Evolutionary conservation across 805 yeast genomes (phyloP).

Genomic region (Spathaspora hagerdaliae): DNA sequence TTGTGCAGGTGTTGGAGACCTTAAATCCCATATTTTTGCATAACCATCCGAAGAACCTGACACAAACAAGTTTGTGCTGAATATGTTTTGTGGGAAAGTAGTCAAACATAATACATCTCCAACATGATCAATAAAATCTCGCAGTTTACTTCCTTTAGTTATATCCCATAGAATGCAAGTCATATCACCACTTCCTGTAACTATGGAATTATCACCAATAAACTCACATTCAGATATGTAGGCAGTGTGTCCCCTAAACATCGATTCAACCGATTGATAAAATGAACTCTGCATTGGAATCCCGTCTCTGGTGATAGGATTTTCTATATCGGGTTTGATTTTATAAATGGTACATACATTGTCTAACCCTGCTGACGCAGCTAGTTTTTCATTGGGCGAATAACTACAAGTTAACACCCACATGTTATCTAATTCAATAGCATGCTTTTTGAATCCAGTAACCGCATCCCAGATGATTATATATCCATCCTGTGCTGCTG

Average conservation of each 20-base stretch:
- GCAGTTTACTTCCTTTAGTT: slow-evolving; percentile 47
- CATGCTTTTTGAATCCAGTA: slow-evolving; percentile 66
- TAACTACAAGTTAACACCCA: slow-evolving; percentile 78
- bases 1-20: slow-evolving; percentile 47
- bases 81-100: slow-evolving; percentile 14
- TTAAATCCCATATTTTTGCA: slow-evolving; percentile 62
- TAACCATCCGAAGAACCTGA: slow-evolving; percentile 69
- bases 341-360: slow-evolving; percentile 73
- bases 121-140: slow-evolving; percentile 60
- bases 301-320: slow-evolving; percentile 2
- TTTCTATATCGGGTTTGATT: slow-evolving; percentile 11
- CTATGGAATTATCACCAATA: slow-evolving; percentile 47
- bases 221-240: slow-evolving; percentile 76
- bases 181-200: slow-evolving; percentile 82
- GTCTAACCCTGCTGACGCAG: slow-evolving; percentile 82
- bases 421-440: slow-evolving; percentile 67
- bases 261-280: slow-evolving; percentile 38
- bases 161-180: slow-evolving; percentile 80
- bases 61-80: slow-evolving; percentile 37
- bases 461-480: slow-evolving; percentile 79
- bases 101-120: slow-evolving; percentile 63
- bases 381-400: slow-evolving; percentile 59
- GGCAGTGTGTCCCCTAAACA: slow-evolving; percentile 77
- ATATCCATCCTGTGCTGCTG: slow-evolving; percentile 86
- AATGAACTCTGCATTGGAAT: slow-evolving; percentile 12